These are phyloP conservation scores for Metschnikowia aberdeeniae DNA, from an alignment of 805 yeast species.

Conservation along the genomic window DNA sequence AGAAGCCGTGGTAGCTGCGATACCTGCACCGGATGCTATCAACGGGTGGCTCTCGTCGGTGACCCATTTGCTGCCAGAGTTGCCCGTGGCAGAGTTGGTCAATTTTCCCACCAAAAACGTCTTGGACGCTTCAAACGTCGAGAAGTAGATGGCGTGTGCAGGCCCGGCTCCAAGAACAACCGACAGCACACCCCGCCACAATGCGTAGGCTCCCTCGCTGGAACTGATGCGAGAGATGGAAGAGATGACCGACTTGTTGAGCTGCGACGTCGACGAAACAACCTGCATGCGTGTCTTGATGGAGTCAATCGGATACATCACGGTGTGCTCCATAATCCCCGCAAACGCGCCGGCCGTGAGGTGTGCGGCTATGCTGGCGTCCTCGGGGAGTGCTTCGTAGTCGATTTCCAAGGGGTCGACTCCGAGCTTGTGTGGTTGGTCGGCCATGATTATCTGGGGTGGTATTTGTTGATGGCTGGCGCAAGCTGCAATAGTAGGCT, in stretches of 20 bases:
- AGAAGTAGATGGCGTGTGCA: slow-evolving; percentile 94
- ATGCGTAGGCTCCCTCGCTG: slow-evolving; percentile 79
- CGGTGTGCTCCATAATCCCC: slow-evolving; percentile 98
- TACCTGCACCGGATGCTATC: slow-evolving; percentile 84
- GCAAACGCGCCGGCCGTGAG: slow-evolving; percentile 95
- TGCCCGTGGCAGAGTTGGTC: slow-evolving; percentile 22
- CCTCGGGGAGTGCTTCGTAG: slow-evolving; percentile 87
- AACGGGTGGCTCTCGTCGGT: slow-evolving; percentile 71
- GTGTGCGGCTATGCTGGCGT: slow-evolving; percentile 78
- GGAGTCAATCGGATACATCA: slow-evolving; percentile 96
- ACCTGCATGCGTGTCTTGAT: slow-evolving; percentile 94
- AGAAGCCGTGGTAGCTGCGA: slow-evolving; percentile 85
- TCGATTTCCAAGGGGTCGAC: slow-evolving; percentile 58
- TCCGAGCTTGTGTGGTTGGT: slow-evolving; percentile 21
- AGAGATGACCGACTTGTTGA: slow-evolving; percentile 48
- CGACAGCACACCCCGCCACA: slow-evolving; percentile 92
- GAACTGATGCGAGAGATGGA: slow-evolving; percentile 76
- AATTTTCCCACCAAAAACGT: slow-evolving; percentile 47
- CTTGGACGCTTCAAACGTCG: slow-evolving; percentile 85
- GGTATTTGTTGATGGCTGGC: not conserved
- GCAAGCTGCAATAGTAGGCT: no score
- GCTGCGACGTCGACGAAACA: slow-evolving; percentile 19
- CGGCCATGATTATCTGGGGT: slow-evolving; percentile 12
- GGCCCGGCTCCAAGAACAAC: slow-evolving; percentile 98
- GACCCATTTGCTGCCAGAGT: slow-evolving; percentile 42